These are phyloP conservation scores for Datura wrightii DNA, from an alignment of 257 asterid species.

Conservation along the genomic window DNA sequence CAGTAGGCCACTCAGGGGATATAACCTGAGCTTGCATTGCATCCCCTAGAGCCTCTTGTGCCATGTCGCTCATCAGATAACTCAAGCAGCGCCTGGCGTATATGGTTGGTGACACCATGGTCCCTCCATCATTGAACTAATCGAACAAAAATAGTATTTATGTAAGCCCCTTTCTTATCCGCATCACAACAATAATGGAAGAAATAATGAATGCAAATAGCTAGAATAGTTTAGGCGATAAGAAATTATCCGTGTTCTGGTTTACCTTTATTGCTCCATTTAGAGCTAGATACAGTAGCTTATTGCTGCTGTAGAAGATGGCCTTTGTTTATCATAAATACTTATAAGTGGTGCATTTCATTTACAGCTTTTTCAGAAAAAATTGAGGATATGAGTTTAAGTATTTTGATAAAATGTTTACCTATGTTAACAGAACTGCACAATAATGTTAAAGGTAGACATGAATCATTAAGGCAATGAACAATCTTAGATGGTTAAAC, in stretches of 20 bases:
- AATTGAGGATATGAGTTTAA: not conserved
- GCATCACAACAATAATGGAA: not conserved
- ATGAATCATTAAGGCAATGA: not conserved
- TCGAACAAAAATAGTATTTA: not conserved
- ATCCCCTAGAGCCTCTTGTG: conserved; percentile 53
- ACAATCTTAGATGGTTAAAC: conserved; percentile 37
- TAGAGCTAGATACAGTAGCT: not conserved
- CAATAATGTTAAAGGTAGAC: not conserved
- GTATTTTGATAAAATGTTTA: not conserved
- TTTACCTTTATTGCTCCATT: not conserved
- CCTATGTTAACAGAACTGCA: not conserved
- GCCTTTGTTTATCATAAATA: not conserved
- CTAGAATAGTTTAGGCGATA: not conserved
- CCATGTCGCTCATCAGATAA: conserved; percentile 51
- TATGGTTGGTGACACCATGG: conserved; percentile 88
- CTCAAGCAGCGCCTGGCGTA: conserved; percentile 75
- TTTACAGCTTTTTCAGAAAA: not conserved
- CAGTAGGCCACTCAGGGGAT: conserved; percentile 54
- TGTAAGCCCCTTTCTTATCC: not conserved
- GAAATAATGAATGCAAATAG: not conserved
- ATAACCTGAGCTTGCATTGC: conserved; percentile 55
- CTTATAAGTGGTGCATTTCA: not conserved
- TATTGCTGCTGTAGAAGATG: not conserved
- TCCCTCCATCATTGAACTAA: conserved; percentile 91
- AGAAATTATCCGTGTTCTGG: not conserved